These are phyloP conservation scores for Paramecium pentaurelia DNA, from an alignment of 73 alveolate genomes.

Conservation along the genomic window DNA sequence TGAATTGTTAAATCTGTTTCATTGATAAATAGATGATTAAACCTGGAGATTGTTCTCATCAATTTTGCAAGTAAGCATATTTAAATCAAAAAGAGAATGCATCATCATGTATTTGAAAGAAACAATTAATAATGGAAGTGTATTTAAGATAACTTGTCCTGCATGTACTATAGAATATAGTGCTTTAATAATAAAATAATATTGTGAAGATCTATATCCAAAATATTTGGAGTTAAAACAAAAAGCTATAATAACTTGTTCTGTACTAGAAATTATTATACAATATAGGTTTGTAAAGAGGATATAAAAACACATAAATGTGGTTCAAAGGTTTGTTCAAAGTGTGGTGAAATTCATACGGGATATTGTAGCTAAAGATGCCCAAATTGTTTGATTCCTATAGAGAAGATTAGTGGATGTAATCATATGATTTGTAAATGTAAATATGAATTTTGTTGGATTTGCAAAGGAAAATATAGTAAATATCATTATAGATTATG, in stretches of 20 bases:
- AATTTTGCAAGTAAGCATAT: neutral
- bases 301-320: neutral
- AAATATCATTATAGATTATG: constrained; percentile 38
- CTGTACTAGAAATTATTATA: neutral
- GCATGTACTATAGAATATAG: neutral
- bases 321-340: neutral
- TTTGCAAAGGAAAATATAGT: constrained; percentile 47
- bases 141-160: neutral
- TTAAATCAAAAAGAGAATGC: neutral
- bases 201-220: neutral
- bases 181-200: neutral
- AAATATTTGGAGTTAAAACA: neutral
- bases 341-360: neutral
- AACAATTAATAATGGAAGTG: neutral
- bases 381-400: constrained; percentile 49
- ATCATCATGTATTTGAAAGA: neutral
- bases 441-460: constrained; percentile 60
- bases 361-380: constrained; percentile 23
- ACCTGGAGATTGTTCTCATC: neutral
- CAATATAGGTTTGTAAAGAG: neutral
- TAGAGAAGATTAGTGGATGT: constrained; percentile 56
- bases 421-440: constrained; percentile 60
- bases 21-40: neutral
- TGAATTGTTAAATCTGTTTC: constrained; percentile 30
- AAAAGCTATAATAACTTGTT: neutral